Evolutionary conservation across 306 rosid species (phyloP).

Genomic region (peach (Prunus persica)): DNA sequence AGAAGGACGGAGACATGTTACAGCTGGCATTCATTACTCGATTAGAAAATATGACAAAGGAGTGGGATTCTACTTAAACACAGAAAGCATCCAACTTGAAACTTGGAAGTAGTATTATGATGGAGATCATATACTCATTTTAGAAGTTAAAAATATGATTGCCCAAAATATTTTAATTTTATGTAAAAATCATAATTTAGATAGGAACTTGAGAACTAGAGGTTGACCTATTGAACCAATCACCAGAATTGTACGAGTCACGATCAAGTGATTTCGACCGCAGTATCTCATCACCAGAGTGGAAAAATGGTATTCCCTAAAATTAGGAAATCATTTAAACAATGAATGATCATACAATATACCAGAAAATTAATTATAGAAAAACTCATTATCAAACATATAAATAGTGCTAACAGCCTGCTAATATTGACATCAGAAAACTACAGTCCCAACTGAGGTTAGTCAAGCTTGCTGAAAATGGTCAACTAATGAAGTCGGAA

Average conservation of each 20-base stretch:
- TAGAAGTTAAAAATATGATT: neutral
- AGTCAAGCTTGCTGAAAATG: neutral
- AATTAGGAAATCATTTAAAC: slow-evolving; percentile 15
- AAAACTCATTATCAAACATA: neutral
- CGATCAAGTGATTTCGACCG: slow-evolving; percentile 97
- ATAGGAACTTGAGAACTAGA: slow-evolving; percentile 17
- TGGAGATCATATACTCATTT: slow-evolving; percentile 4
- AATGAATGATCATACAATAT: neutral
- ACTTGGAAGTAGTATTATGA: neutral
- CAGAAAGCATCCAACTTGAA: neutral
- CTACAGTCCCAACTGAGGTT: neutral
- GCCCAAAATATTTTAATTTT: neutral
- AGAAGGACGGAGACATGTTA: neutral
- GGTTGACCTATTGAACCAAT: slow-evolving; percentile 86
- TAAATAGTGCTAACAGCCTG: neutral
- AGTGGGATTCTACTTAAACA: neutral
- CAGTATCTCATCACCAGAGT: slow-evolving; percentile 77
- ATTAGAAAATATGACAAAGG: neutral
- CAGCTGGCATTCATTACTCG: neutral
- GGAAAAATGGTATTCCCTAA: slow-evolving; percentile 94
- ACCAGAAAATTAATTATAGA: neutral
- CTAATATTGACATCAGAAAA: neutral
- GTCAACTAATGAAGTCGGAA: neutral
- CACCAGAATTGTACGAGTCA: slow-evolving; percentile 96
- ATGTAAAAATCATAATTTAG: neutral